Evolutionary conservation across 2,329 filamentous ascomycete genomes (phyloP), one percentile per base, ranked within the genome.

Genomic region (Phialocephala sp.): DNA sequence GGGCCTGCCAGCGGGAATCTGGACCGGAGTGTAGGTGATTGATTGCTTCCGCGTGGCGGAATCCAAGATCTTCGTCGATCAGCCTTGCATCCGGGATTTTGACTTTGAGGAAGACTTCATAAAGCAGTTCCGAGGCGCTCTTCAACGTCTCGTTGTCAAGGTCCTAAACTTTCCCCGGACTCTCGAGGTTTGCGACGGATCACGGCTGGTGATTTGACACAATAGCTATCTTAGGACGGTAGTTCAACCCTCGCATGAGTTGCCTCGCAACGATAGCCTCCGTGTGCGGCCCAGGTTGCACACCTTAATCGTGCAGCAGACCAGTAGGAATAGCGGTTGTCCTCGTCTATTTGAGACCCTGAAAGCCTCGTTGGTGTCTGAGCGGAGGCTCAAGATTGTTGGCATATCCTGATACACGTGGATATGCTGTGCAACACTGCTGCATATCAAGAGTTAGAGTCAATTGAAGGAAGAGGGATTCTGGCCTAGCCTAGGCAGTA

Each of bases 1-100:
- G 18, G n/a, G 60, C 24, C 5, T 43, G 50, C 22, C 15, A 57
- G 50, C n/a, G 6, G 11, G 50, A 39, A 37, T 6, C 20, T 57
- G 54, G 27, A 37, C 8, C 15, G n/a, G 35, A 55, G 20, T 20
- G 32, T 57, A n/a, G n/a, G 20, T 39, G 8, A 62, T 47, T 45
- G 52, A 47, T 39, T 57, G 55, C 55, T 39, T 57, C 11, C 32
- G 27, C 47, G 20, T 32, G 24, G 24, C 14, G 22, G 50, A 32
- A 54, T 27, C 24, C 27, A 32, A 35, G 45, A 43, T 57, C 37
- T 50, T 24, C 41, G 27, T 37, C 50, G 60, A 57, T 62, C 37
- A 62, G 50, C 60, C 60, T 62, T 55, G 60, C 60, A 54, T 57
- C 37, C 27, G 24, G 22, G 24, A 45, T 41, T 45, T 62, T 56